These are phyloP conservation scores for Ustilago hordei DNA, from an alignment of 1,284 basidiomycete genomes.

Conservation along the genomic window DNA sequence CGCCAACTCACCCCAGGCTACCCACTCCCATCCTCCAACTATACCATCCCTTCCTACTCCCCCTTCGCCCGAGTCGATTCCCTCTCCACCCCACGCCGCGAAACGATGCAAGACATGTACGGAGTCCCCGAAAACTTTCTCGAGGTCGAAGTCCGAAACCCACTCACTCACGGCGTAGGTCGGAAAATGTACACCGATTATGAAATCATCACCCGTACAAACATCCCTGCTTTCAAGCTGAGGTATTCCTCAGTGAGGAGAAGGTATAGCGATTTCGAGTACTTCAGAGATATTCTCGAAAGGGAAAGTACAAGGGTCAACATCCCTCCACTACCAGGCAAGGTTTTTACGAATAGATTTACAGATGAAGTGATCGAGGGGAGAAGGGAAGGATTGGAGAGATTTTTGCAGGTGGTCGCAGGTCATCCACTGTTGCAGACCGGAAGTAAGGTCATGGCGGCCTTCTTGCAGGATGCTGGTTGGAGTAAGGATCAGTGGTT, in stretches of 20 bases:
- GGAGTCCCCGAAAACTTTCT: constrained; percentile 88
- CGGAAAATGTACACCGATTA: constrained; percentile 99
- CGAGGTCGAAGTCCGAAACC: constrained; percentile 97
- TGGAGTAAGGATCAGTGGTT: constrained; percentile 62
- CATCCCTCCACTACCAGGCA: constrained; percentile 95
- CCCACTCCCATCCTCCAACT: constrained; percentile 53
- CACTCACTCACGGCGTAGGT: constrained; percentile 83
- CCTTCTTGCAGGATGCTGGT: constrained; percentile 83
- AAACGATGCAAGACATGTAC: constrained; percentile 90
- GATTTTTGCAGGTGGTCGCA: constrained; percentile 95
- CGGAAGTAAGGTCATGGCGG: constrained; percentile 94
- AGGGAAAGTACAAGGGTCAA: constrained; percentile 96
- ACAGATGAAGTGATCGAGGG: constrained; percentile 96
- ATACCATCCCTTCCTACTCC: constrained; percentile 59
- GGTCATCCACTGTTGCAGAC: constrained; percentile 98
- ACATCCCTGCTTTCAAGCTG: constrained; percentile 98
- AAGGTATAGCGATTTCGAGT: constrained; percentile 98
- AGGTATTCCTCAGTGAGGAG: constrained; percentile 92
- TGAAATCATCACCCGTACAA: constrained; percentile 97
- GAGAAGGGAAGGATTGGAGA: constrained; percentile 90
- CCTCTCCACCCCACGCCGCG: constrained; percentile 46
- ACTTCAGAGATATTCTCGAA: constrained; percentile 97
- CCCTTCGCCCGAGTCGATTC: constrained; percentile 68
- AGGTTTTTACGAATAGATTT: constrained; percentile 79
- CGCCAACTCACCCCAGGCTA: constrained; percentile 54